Percentiles rank a stretch among this genome's conserved stretches.
These are phyloP conservation scores for Aspergillus sp. DNA, from an alignment of 2,329 filamentous ascomycete species.

Conservation along the genomic window DNA sequence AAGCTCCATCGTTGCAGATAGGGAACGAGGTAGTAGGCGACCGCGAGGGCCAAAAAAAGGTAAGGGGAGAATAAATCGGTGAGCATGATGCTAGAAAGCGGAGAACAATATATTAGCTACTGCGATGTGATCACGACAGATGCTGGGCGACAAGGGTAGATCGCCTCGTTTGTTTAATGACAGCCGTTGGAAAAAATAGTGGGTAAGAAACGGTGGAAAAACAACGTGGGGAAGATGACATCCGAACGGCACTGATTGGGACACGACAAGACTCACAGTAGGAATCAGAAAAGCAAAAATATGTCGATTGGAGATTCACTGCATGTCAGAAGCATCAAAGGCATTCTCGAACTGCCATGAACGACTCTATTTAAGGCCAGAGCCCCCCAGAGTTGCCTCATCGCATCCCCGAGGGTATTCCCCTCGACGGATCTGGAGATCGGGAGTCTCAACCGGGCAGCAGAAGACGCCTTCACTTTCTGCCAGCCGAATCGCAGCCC, in stretches of 20 bases:
- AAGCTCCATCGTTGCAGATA: slow-evolving; percentile 54
- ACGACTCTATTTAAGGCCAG: too few species aligned
- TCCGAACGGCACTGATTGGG: too few species aligned
- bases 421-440: slow-evolving; percentile 12
- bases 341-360: too few species aligned
- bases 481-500: too few species aligned
- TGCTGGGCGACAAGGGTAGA: neutral
- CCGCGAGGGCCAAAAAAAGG: slow-evolving; percentile 44
- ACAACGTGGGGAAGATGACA: neutral
- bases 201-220: neutral
- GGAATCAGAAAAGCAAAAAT: too few species aligned
- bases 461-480: slow-evolving; percentile 1
- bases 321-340: too few species aligned
- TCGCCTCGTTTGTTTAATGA: neutral
- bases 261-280: too few species aligned
- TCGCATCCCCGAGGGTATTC: slow-evolving; percentile 19
- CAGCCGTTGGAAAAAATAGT: neutral
- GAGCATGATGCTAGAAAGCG: slow-evolving; percentile 17
- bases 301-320: too few species aligned
- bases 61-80: slow-evolving; percentile 24
- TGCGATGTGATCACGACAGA: neutral
- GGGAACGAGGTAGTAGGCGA: slow-evolving; percentile 54
- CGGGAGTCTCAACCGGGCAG: slow-evolving; percentile 13
- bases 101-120: neutral
- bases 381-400: neutral